Percentiles rank a stretch among this genome's conserved stretches.
phyloP scores from a whole-genome alignment of 2,329 filamentous ascomycete species.

The Colletotrichum sp. region DNA sequence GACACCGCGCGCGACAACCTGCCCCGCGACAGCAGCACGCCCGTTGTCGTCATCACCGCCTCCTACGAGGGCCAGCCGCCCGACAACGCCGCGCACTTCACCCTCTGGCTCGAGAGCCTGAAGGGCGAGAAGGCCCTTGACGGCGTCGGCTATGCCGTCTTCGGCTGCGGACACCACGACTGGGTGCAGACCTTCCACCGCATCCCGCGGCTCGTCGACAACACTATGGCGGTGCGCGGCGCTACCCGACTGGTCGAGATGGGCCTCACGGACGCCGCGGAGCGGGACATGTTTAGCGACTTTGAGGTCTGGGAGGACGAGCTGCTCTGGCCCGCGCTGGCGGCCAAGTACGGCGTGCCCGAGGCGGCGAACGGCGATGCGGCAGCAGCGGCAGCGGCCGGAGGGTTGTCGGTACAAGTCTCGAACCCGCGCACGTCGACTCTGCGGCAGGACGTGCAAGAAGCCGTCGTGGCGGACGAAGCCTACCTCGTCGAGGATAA shows the following conservation, averaged over 20 bases:
- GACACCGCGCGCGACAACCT: conserved; percentile 63
- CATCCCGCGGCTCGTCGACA: conserved; percentile 68
- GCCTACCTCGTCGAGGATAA: conserved; percentile 43
- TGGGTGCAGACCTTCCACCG: conserved; percentile 69
- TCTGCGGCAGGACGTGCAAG: conserved; percentile 64
- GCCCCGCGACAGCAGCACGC: conserved; percentile 50
- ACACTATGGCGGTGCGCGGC: conserved; percentile 46
- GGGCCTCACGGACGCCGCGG: conserved; percentile 64
- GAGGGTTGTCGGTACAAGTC: conserved; percentile 52
- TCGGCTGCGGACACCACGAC: conserved; percentile 66
- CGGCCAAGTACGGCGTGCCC: conserved; percentile 52
- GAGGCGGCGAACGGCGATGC: conserved; percentile 29
- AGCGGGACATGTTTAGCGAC: conserved; percentile 70
- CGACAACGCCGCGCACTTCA: conserved; percentile 71
- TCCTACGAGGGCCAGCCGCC: conserved; percentile 75
- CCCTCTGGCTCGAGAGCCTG: conserved; percentile 63
- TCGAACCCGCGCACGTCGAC: conserved; percentile 59
- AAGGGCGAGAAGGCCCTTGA: conserved; percentile 48
- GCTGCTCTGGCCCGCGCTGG: conserved; percentile 54
- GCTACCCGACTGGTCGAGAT: conserved; percentile 43
- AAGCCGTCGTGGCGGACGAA: conserved; percentile 61
- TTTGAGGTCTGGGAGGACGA: conserved; percentile 72
- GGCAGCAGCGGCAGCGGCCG: conserved; percentile 13
- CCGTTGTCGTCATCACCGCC: conserved; percentile 67
- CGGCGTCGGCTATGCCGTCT: conserved; percentile 67